phyloP scores from a whole-genome alignment of 345 rosid species.

The Euphorbia lathyris region DNA sequence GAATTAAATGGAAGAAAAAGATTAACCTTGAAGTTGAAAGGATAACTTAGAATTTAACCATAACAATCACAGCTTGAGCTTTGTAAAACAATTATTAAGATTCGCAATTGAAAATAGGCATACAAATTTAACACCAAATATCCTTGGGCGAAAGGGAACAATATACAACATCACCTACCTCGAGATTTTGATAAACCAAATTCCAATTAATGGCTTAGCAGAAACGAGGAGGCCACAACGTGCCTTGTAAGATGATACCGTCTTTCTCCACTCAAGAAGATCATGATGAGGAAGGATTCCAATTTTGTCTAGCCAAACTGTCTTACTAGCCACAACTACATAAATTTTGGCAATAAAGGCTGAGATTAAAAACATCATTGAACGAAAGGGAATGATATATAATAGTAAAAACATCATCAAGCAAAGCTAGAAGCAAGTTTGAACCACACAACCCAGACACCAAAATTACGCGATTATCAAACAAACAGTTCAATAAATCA shows the following conservation, averaged over 20 bases:
- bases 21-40: too few species aligned
- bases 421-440: conserved; percentile 55
- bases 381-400: conserved; percentile 53
- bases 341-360: conserved; percentile 55
- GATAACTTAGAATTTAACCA: too few species aligned
- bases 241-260: conserved; percentile 50
- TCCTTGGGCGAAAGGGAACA: too few species aligned
- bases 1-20: too few species aligned
- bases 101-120: too few species aligned
- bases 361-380: conserved; percentile 54
- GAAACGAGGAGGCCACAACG: conserved; percentile 56
- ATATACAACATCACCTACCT: conserved; percentile 83
- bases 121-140: too few species aligned
- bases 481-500: conserved; percentile 4
- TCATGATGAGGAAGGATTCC: conserved; percentile 52
- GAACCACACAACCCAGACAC: conserved; percentile 41
- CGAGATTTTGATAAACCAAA: conserved; percentile 91
- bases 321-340: conserved; percentile 47
- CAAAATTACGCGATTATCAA: conserved; percentile 6
- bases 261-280: conserved; percentile 63
- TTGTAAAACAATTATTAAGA: too few species aligned
- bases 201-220: conserved; percentile 64
- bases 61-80: too few species aligned
- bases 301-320: conserved; percentile 57
- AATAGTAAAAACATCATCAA: conserved; percentile 61